Evolutionary conservation across 2,329 filamentous ascomycete species (phyloP), one percentile per base, ranked within the genome.

Genomic region (Salinomyces thailandicus): DNA sequence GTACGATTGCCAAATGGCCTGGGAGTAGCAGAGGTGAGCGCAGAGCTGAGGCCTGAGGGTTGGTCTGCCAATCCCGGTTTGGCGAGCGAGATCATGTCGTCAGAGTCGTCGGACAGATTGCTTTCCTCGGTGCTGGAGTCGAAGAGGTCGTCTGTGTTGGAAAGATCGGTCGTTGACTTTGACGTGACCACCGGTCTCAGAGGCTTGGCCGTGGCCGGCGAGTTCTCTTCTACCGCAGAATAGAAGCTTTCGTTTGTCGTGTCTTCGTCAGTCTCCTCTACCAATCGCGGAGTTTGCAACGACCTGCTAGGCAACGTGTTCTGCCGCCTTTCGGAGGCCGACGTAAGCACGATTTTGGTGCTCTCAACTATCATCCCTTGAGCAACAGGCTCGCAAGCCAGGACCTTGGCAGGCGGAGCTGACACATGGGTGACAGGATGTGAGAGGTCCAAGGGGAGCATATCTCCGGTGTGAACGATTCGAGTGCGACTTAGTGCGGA

Each of bases 341-440:
- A 72, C 32, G 83, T 78, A 15, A 96, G 69, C 16, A 98, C 78
- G 39, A 98, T 85, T 51, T 82, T 86, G 12, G 87, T 98, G 9
- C 67, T 72, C 1, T 84, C 71, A 6, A 79, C 72, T 31, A 98
- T 58, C 4, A 91, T 60, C 6, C 91, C 91, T 60, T 98, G 91
- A 5, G 84, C 77, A 12, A 96, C 86, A 6, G 91, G 91, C 58
- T 98, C 91, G 57, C 87, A 96, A n/a, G 93, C 76, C 32, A 84
- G 78, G 42, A 96, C 83, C 61, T 81, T 86, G 28, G 85, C 91
- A 0, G 87, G 85, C 28, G 85, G 84, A 11, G 85, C 75, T 16
- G 84, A 77, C 13, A 83, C 75, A 60, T 94, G 85, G 6, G 86
- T 93, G 45, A 93, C 80, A 9, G 86, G 81, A 60, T 95, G 86